Evolutionary conservation across 371 early-diverging fungal genomes (phyloP).

Genomic region (Synchytrium microbalum): DNA sequence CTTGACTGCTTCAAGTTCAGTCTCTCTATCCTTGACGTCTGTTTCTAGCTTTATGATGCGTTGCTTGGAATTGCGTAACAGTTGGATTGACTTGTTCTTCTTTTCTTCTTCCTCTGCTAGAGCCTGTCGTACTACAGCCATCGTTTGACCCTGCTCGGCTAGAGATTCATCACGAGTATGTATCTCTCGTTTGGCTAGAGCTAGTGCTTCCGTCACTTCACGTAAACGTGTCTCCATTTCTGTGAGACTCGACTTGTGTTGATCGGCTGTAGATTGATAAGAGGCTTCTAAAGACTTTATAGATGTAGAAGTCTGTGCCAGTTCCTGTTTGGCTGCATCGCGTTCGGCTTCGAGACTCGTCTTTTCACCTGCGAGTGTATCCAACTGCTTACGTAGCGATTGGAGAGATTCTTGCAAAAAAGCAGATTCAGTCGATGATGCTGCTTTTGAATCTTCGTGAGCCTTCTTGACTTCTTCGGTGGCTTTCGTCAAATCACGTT

Average conservation of each 20-base stretch:
- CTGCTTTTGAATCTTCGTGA: too few species aligned
- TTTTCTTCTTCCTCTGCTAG: constrained; percentile 31
- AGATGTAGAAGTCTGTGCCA: not conserved
- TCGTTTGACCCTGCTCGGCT: constrained; percentile 1
- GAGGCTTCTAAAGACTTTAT: not conserved
- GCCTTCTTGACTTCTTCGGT: too few species aligned
- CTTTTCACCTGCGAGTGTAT: too few species aligned
- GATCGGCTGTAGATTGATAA: constrained; percentile 4
- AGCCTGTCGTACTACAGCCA: not conserved
- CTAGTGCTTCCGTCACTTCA: constrained; percentile 12
- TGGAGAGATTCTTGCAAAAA: too few species aligned
- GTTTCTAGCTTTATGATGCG: constrained; percentile 42
- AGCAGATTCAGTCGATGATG: too few species aligned
- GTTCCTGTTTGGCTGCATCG: constrained; percentile 5
- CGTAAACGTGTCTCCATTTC: constrained; percentile 7
- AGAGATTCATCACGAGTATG: constrained; percentile 16
- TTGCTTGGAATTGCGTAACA: constrained; percentile 39
- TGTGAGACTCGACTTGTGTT: constrained; percentile 5
- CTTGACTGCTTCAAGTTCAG: constrained; percentile 15
- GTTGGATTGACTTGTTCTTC: constrained; percentile 42
- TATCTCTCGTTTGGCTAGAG: constrained; percentile 15
- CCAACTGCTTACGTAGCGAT: too few species aligned
- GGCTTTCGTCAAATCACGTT: too few species aligned
- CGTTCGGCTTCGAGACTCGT: not conserved
- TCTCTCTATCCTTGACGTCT: constrained; percentile 22